These are phyloP conservation scores for Moesziomyces parantarcticus DNA, from an alignment of 1,284 basidiomycete genomes.

Conservation along the genomic window DNA sequence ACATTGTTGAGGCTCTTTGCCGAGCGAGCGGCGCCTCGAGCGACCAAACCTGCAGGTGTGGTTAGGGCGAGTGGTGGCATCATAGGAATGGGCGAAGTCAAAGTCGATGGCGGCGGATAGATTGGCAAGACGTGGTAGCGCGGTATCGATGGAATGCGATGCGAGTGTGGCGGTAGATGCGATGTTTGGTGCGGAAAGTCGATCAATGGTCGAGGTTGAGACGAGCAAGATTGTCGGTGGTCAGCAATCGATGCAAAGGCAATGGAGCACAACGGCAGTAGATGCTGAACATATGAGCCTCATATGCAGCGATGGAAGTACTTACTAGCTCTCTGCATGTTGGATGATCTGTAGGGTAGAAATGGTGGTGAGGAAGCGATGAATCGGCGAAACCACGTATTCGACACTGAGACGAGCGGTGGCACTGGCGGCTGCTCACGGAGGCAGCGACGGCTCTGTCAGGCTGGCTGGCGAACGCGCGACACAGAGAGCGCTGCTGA, in stretches of 20 bases:
- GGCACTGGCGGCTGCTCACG: conserved; percentile 14
- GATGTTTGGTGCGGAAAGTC: not conserved
- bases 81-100: not conserved
- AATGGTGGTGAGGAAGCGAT: conserved; percentile 21
- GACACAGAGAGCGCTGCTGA: conserved; percentile 3
- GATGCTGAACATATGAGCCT: too few relatives aligned
- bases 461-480: conserved; percentile 5
- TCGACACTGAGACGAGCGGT: conserved; percentile 14
- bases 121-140: not conserved
- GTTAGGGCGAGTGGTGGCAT: not conserved
- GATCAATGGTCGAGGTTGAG: not conserved
- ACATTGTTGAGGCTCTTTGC: conserved; percentile 39
- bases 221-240: not conserved
- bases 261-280: not conserved
- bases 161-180: not conserved
- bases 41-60: conserved; percentile 34
- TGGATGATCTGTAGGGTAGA: conserved; percentile 18
- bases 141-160: not conserved
- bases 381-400: conserved; percentile 7
- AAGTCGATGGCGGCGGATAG: not conserved
- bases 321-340: conserved; percentile 50
- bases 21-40: conserved; percentile 51
- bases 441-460: conserved; percentile 6
- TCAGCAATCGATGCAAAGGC: not conserved
- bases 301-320: not conserved